Base-by-base conservation (phyloP, 306 rosid genomes). In the Rosa lucieae region DNA sequence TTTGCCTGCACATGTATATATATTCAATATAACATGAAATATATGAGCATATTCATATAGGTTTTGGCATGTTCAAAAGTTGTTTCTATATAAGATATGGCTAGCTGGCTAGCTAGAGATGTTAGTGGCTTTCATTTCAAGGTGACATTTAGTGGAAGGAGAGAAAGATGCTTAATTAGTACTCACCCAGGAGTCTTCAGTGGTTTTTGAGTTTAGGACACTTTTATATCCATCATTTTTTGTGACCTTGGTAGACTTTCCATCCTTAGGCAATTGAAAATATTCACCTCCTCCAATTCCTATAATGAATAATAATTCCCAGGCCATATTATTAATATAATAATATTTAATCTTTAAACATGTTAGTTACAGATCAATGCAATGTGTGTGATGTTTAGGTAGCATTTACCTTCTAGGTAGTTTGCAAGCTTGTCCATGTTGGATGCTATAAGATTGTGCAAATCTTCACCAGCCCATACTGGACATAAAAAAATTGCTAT, bases 391-490 rank as follows among this genome's bases (percentile, higher is more conserved):
- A 56, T 58, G 15, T 10, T 21, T 58, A 21, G 65, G 65, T 58
- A 58, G 32, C 20, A 63, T 12, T 10, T 75, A 92, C 99, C 99
- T 88, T 90, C 81, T 13, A 95, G 84, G 47, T 68, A 90, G 78
- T 84, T 89, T 29, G 92, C 96, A n/a, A 95, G 89, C 80, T 91
- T 93, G 58, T 89, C 85, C n/a, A 91, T 53, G 47, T 91, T 91
- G 44, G 93, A 90, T 85, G 94, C 86, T 20, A 91, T 74, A 65
- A 89, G 84, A 5, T 89, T 90, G 75, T 93, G 98, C 81, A 95
- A 95, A 17, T 89, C 97, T 88, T 88, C 83, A 32, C 98, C 99
- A 6, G 99, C 98, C 99, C 99, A 95, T 2, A 95, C 94, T 0
- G 99, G 99, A 76, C 82, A 89, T 48, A 91, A 61, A 37, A 84